Conservation (phyloP, 2,329 filamentous ascomycete genomes). For the Grosmannia penicillata region DNA sequence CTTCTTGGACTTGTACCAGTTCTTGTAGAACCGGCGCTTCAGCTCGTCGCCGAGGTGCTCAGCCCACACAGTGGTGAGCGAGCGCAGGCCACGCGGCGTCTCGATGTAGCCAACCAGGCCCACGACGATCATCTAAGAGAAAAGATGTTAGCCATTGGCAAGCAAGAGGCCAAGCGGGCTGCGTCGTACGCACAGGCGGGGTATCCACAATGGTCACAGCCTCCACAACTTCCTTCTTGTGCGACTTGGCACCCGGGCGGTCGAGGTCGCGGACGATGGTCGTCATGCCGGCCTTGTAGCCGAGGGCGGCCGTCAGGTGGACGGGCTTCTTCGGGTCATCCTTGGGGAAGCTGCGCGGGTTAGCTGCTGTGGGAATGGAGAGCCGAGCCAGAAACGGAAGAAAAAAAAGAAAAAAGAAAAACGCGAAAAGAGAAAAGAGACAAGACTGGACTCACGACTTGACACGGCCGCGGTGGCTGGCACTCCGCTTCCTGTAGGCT, state of each 20-base stretch:
- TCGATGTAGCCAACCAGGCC: constrained; percentile 99
- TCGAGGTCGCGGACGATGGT: constrained; percentile 99
- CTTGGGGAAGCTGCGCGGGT: constrained; percentile 75
- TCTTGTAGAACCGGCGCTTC: constrained; percentile 99
- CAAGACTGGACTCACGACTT: constrained; percentile 61
- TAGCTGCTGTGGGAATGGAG: background rate
- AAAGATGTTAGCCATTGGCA: constrained; percentile 57
- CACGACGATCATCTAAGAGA: constrained; percentile 90
- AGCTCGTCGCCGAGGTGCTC: constrained; percentile 98
- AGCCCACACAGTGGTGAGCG: constrained; percentile 98
- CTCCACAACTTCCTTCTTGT: constrained; percentile 98
- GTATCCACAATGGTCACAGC: constrained; percentile 80
- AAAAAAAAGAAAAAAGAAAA: background rate
- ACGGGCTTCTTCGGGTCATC: constrained; percentile 99
- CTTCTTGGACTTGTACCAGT: constrained; percentile 99
- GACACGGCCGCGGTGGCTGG: constrained; percentile 40
- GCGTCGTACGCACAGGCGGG: constrained; percentile 84
- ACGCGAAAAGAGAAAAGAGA: constrained; percentile 6
- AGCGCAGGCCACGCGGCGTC: constrained; percentile 97
- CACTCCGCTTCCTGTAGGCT: constrained; percentile 11
- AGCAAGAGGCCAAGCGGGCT: constrained; percentile 56
- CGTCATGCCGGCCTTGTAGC: constrained; percentile 99
- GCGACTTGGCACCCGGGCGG: constrained; percentile 96
- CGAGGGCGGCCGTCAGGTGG: constrained; percentile 94
- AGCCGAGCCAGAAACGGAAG: too few relatives aligned